Conservation (phyloP, 2,329 filamentous ascomycete species). For the Thelonectria olida region DNA sequence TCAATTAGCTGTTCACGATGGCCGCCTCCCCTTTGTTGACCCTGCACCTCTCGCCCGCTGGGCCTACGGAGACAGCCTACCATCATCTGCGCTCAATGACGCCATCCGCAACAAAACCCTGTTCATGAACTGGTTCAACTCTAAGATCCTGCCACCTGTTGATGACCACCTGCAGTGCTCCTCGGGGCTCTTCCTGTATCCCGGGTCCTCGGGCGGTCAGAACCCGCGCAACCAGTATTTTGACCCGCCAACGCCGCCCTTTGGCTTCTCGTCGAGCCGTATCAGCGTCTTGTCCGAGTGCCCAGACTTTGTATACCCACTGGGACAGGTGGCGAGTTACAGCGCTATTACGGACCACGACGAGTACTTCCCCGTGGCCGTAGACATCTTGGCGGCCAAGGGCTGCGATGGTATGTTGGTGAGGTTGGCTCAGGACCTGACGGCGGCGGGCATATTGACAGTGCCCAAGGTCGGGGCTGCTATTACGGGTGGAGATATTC, state of each 20-base stretch:
- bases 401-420: slow-evolving; percentile 1
- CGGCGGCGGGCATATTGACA: not conserved
- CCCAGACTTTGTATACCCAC: not conserved
- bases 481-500: not conserved
- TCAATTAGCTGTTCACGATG: slow-evolving; percentile 34
- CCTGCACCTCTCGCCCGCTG: slow-evolving; percentile 48
- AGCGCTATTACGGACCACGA: not conserved
- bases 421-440: not conserved
- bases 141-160: not conserved
- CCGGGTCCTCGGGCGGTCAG: not conserved
- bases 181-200: not conserved
- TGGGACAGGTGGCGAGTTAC: not conserved
- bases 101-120: slow-evolving; percentile 61
- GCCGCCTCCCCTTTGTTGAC: slow-evolving; percentile 49
- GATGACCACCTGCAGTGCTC: not conserved
- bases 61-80: slow-evolving; percentile 45
- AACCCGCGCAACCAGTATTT: not conserved
- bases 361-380: slow-evolving; percentile 2
- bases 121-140: slow-evolving; percentile 57
- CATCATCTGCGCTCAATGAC: slow-evolving; percentile 41
- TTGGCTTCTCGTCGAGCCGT: not conserved
- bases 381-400: slow-evolving; percentile 2
- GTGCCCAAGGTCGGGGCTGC: slow-evolving; percentile 1
- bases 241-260: not conserved
- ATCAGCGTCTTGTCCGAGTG: slow-evolving; percentile 2